Evolutionary conservation across 1,284 basidiomycete species (phyloP).

Genomic region (Ceratobasidium sp.): DNA sequence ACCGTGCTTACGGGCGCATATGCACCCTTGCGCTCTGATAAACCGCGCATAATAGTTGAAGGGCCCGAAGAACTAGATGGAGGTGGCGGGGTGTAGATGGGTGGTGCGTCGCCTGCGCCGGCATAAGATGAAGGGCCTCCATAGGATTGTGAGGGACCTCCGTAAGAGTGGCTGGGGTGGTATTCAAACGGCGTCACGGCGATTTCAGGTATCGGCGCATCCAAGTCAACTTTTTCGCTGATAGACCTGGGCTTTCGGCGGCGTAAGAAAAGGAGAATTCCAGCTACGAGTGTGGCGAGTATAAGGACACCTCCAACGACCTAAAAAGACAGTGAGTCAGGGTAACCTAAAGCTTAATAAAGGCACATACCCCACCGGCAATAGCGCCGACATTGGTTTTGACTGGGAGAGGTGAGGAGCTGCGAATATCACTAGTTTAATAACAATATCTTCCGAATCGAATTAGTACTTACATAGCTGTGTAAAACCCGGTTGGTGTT

Average conservation of each 20-base stretch:
- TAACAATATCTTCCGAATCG: too few relatives aligned
- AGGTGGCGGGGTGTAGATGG: constrained; percentile 12
- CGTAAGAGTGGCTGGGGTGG: background rate
- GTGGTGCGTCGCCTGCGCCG: constrained; percentile 8
- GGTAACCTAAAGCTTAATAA: background rate
- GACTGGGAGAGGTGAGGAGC: background rate
- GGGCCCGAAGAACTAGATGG: background rate
- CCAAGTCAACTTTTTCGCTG: constrained; percentile 8
- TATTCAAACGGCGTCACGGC: constrained; percentile 22
- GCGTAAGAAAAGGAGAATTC: constrained; percentile 14
- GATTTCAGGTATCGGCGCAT: background rate
- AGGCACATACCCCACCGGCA: constrained; percentile 27
- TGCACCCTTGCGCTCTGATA: background rate
- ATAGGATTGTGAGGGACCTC: background rate
- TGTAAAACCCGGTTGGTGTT: background rate
- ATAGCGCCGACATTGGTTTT: constrained; percentile 25
- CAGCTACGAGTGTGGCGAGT: constrained; percentile 4
- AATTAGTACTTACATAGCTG: background rate
- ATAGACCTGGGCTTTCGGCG: background rate
- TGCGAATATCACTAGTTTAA: background rate
- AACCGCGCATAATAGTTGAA: background rate
- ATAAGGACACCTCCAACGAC: constrained; percentile 23
- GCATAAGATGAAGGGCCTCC: background rate
- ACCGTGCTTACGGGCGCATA: constrained; percentile 26
- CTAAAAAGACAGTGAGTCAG: constrained; percentile 1